Base-by-base conservation (phyloP, 768 basidiomycete genomes). In the Pleurotus tuber-regium region DNA sequence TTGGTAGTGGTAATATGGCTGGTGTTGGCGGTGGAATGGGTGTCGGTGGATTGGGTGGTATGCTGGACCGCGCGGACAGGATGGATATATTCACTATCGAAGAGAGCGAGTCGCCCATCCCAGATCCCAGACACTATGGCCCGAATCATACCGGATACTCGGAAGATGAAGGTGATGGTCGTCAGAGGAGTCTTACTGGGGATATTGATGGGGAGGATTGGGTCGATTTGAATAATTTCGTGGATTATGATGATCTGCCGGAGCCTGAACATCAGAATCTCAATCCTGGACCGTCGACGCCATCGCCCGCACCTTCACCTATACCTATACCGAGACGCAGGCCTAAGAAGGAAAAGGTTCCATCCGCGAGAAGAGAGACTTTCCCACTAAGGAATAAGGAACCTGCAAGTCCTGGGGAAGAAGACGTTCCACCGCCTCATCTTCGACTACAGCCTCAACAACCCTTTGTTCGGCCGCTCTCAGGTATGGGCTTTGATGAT, bases 401-500 rank as follows among this genome's bases (percentile, higher is more conserved):
- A 14, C 55, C 61, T 30, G 66, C 64, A 9, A 53, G 58, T 16
- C 56, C 61, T 3, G 55, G 57, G 5, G 68, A 70, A n/a, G 62
- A 67, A 7, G 66, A 66, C 19, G 68, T 81, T 6, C 76, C 78
- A 41, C 77, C 82, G 26, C 80, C 85, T 39, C 88, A 89, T 63
- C 67, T 88, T 46, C 84, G 87, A 25, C 63, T 88, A 14, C 87
- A 89, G 60, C 77, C 79, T 11, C 70, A 74, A 8, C 83, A 83
- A 51, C 87, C 88, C 11, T 87, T 87, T 59, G 85, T 89, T 11
- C 78, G 87, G 4, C 88, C 89, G n/a, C 67, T 82, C 31, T 86
- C 87, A 8, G 86, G 86, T 5, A 63, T 89, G 26, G 75, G 84
- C 58, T 87, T 82, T 46, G 79, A 82, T 25, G 75, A 82, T 49